Conservation (phyloP, 1,284 basidiomycete species). For the Schizophyllum amplum region DNA sequence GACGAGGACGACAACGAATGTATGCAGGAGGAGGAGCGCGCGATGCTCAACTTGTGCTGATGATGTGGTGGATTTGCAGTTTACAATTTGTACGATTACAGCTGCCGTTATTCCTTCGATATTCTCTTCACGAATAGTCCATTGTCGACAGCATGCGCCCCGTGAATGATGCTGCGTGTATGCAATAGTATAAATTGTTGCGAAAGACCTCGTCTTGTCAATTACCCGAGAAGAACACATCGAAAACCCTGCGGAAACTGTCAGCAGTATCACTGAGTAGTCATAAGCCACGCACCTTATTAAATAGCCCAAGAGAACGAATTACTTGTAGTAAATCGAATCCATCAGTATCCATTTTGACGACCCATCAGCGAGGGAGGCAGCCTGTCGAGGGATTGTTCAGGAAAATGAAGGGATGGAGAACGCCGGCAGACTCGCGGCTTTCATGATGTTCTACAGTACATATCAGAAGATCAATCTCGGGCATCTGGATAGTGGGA, state of each 20-base stretch:
- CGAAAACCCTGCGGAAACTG: neutral
- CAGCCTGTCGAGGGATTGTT: neutral
- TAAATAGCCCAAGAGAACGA: neutral
- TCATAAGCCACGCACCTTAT: neutral
- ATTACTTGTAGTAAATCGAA: neutral
- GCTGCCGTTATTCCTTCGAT: too few relatives aligned
- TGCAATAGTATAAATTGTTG: neutral
- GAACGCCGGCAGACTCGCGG: neutral
- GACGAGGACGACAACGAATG: constrained; percentile 2
- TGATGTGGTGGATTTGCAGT: neutral
- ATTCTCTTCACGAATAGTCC: neutral
- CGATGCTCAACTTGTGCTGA: neutral
- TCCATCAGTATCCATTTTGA: neutral
- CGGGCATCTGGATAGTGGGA: neutral
- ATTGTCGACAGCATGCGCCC: neutral
- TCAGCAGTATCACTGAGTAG: neutral
- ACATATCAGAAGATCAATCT: neutral
- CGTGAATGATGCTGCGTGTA: neutral
- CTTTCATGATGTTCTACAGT: neutral
- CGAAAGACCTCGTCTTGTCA: neutral
- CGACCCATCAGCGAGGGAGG: neutral
- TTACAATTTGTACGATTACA: neutral
- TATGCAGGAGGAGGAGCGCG: neutral
- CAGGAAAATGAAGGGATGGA: neutral
- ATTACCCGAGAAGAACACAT: neutral